Base-by-base conservation (phyloP, 306 rosid genomes). In the Lagenaria siceraria region DNA sequence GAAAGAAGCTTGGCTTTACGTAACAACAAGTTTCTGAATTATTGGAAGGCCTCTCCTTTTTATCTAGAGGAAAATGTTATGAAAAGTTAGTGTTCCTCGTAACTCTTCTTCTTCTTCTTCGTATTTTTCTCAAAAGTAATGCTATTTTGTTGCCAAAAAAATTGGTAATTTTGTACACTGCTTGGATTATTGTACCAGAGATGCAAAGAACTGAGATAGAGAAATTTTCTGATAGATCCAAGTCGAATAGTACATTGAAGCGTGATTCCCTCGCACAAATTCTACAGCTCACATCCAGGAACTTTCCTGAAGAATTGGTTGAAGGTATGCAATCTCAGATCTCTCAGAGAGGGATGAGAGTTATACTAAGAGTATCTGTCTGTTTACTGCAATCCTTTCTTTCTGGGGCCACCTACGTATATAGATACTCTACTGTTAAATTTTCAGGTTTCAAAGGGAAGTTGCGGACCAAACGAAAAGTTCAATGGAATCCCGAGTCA, bases 401-500 rank as follows among this genome's bases (percentile, higher is more conserved):
- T 55, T 17, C 43, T 8, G 25, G 79, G 78, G 35, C 24, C 31
- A 51, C 35, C 59, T 7, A 35, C 18, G 22, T 38, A 38, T 21
- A 31, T 3, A 1, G 12, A 35, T 36, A 22, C 54, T 15, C 27
- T 27, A 29, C 69, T 51, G 31, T 18, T 42, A 77, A 64, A 61
- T 77, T 76, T 51, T 48, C 80, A 77, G 80, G 80, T 77, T 77
- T 52, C 40, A 31, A 29, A 66, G 80, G 80, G 55, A 77, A 46
- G 31, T 33, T 61, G 36, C 52, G 12, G 42, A 77, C 18, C 62
- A 77, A 51, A 48, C 55, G 55, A 31, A 77, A 52, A 64, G 75
- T 77, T 51, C 35, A 66, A 64, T 77, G 80, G 80, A 77, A 77
- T 64, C 80, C 80, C 4, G 75, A 49, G 22, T 77, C 80, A 77